Percentiles rank a stretch among this genome's conserved stretches.
These are phyloP conservation scores for Glycine tomentella DNA, from an alignment of 306 rosid genomes.

Conservation along the genomic window DNA sequence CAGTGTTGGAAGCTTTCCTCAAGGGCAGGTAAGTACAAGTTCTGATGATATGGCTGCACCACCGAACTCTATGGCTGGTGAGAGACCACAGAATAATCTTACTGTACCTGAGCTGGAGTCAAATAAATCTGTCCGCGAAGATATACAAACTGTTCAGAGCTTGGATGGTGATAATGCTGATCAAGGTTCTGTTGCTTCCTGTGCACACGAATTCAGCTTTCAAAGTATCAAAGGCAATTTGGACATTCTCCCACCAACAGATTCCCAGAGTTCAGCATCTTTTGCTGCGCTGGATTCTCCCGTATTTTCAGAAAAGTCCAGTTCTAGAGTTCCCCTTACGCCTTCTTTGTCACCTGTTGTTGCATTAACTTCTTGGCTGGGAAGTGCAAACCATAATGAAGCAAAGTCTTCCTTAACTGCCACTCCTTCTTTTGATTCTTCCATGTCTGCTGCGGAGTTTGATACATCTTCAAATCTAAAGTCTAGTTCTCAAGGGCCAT, in stretches of 20 bases:
- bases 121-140: constrained; percentile 56
- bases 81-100: constrained; percentile 56
- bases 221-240: constrained; percentile 57
- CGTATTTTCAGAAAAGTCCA: constrained; percentile 82
- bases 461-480: constrained; percentile 77
- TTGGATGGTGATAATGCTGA: constrained; percentile 74
- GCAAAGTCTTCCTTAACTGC: constrained; percentile 65
- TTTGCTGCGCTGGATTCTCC: constrained; percentile 76
- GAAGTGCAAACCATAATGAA: constrained; percentile 68
- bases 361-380: constrained; percentile 91
- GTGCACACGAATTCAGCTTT: constrained; percentile 70
- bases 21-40: constrained; percentile 85
- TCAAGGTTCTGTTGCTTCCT: constrained; percentile 74
- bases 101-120: constrained; percentile 54
- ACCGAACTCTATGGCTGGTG: constrained; percentile 52
- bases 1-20: constrained; percentile 95
- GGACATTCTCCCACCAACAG: constrained; percentile 59
- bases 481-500: constrained; percentile 68
- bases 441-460: constrained; percentile 61
- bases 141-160: constrained; percentile 66
- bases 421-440: constrained; percentile 76
- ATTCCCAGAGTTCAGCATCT: constrained; percentile 82
- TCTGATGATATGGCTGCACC: constrained; percentile 77
- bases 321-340: constrained; percentile 60
- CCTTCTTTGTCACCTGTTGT: constrained; percentile 70